Evolutionary conservation across 2,329 filamentous ascomycete genomes (phyloP).

Genomic region (Phialemonium atrogriseum): DNA sequence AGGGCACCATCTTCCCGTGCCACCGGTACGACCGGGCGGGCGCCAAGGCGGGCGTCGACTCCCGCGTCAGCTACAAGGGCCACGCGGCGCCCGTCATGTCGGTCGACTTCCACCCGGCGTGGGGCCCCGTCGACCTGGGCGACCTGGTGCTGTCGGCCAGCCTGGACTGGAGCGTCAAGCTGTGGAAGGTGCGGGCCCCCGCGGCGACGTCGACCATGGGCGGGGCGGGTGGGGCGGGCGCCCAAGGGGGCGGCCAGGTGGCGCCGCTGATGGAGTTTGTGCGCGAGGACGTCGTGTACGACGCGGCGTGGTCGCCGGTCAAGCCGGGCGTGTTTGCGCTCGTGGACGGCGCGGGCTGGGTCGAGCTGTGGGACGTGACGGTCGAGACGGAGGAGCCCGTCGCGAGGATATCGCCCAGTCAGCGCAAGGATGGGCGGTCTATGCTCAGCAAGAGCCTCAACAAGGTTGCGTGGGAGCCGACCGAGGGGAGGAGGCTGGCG

Average conservation of each 20-base stretch:
- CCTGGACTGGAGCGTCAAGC: constrained; percentile 92
- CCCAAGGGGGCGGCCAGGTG: constrained; percentile 43
- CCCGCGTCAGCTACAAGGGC: constrained; percentile 77
- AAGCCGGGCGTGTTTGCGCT: constrained; percentile 92
- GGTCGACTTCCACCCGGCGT: constrained; percentile 87
- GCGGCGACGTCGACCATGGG: constrained; percentile 31
- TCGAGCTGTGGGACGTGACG: constrained; percentile 94
- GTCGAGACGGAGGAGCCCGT: constrained; percentile 89
- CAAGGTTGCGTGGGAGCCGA: constrained; percentile 88
- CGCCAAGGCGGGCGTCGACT: constrained; percentile 91
- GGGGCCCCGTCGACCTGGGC: constrained; percentile 86
- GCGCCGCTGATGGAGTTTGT: constrained; percentile 80
- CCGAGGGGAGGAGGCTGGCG: constrained; percentile 77
- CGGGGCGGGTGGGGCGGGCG: constrained; percentile 37
- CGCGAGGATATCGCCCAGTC: constrained; percentile 66
- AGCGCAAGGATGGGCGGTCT: constrained; percentile 54
- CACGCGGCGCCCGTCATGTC: constrained; percentile 95
- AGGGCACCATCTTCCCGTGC: constrained; percentile 92
- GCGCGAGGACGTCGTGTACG: constrained; percentile 94
- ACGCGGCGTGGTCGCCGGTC: constrained; percentile 88
- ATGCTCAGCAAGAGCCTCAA: constrained; percentile 83
- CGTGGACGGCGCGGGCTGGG: constrained; percentile 83
- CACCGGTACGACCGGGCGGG: constrained; percentile 96
- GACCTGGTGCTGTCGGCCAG: constrained; percentile 89
- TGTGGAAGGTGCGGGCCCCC: constrained; percentile 84